These are phyloP conservation scores for Pichia sp. DNA, from an alignment of 1,139 yeast genomes.

Conservation along the genomic window DNA sequence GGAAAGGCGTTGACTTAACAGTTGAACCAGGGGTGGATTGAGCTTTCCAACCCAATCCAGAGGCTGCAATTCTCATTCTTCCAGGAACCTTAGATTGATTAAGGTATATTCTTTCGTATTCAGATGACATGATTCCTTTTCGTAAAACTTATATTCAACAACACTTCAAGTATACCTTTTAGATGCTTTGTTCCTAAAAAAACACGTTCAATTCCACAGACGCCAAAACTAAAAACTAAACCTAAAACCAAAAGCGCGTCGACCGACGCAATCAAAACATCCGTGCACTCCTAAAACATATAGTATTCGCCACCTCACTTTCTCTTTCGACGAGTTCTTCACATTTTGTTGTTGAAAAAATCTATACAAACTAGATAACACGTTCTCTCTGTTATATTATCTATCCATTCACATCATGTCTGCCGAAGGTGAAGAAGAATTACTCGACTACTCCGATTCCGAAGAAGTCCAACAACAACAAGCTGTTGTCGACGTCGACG, in stretches of 20 bases:
- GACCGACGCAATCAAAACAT: neutral
- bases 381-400: neutral
- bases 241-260: neutral
- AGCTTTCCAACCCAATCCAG: slow-evolving; percentile 97
- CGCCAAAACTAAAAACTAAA: neutral
- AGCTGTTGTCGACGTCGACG: slow-evolving; percentile 51
- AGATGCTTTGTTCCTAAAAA: neutral
- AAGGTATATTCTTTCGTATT: slow-evolving; percentile 81
- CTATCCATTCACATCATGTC: slow-evolving; percentile 40
- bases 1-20: slow-evolving; percentile 62
- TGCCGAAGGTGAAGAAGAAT: slow-evolving; percentile 98
- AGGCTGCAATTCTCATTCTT: slow-evolving; percentile 86
- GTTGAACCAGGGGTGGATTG: slow-evolving; percentile 48
- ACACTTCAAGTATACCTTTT: too few relatives aligned
- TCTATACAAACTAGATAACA: too few relatives aligned
- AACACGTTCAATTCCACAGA: neutral
- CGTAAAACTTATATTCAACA: too few relatives aligned
- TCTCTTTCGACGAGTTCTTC: neutral
- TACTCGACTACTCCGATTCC: slow-evolving; percentile 95
- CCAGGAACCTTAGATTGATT: slow-evolving; percentile 84
- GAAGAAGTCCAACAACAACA: slow-evolving; percentile 57
- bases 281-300: neutral
- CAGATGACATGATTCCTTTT: slow-evolving; percentile 29
- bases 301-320: neutral
- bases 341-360: neutral